phyloP scores from a whole-genome alignment of 1,284 basidiomycete species.

The Coniferiporia sulphurascens region DNA sequence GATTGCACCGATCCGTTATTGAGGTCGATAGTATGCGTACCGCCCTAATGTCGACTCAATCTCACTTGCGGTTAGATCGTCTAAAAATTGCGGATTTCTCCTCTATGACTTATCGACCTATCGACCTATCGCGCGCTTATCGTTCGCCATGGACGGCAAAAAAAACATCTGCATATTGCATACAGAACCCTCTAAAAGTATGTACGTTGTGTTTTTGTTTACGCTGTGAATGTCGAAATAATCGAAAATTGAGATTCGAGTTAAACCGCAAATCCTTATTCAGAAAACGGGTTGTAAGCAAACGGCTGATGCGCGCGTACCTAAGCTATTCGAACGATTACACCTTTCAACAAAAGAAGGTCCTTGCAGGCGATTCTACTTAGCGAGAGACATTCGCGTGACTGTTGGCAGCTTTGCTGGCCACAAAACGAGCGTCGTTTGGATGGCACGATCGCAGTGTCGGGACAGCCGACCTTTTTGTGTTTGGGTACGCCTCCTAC shows the following conservation, averaged over 20 bases:
- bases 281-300: too few relatives aligned
- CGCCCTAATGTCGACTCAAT: not conserved
- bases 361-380: too few relatives aligned
- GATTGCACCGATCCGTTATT: conserved; percentile 74
- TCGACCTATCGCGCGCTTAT: not conserved
- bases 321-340: too few relatives aligned
- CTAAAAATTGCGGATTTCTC: not conserved
- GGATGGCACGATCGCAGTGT: too few relatives aligned
- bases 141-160: not conserved
- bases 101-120: too few relatives aligned
- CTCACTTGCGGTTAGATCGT: not conserved
- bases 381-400: too few relatives aligned
- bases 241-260: not conserved
- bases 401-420: too few relatives aligned
- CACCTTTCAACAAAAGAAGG: too few relatives aligned
- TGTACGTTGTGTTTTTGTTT: not conserved
- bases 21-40: conserved; percentile 14
- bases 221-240: not conserved
- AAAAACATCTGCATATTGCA: not conserved
- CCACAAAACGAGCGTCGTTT: too few relatives aligned
- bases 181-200: not conserved
- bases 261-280: not conserved
- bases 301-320: too few relatives aligned
- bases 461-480: too few relatives aligned
- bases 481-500: too few relatives aligned